phyloP scores from a whole-genome alignment of 2,329 filamentous ascomycete species.

The Cytospora mali region DNA sequence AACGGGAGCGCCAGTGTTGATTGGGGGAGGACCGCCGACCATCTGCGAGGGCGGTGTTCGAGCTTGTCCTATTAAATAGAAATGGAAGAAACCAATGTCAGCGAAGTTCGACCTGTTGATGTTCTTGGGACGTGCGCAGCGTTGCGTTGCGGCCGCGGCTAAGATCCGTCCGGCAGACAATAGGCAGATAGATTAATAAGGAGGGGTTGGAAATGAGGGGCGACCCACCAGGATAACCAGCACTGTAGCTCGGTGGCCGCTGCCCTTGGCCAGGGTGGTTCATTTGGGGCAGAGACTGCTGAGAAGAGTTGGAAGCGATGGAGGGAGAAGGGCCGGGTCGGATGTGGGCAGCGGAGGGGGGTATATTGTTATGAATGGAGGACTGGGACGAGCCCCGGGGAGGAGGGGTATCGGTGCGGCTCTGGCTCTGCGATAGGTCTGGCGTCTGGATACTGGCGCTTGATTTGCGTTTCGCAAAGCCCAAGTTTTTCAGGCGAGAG shows the following conservation, averaged over 20 bases:
- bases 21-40: constrained; percentile 66
- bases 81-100: not conserved
- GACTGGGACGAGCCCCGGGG: constrained; percentile 35
- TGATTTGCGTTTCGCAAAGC: constrained; percentile 80
- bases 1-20: constrained; percentile 64
- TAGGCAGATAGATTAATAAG: constrained; percentile 42
- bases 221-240: constrained; percentile 39
- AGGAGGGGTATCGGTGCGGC: constrained; percentile 42
- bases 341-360: constrained; percentile 36
- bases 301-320: constrained; percentile 49
- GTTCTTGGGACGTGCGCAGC: not conserved
- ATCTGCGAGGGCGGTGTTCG: constrained; percentile 63
- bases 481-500: constrained; percentile 76
- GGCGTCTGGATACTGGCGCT: constrained; percentile 60
- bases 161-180: not conserved
- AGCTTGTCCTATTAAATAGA: constrained; percentile 41
- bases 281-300: constrained; percentile 59
- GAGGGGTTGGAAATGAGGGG: constrained; percentile 10
- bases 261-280: constrained; percentile 63
- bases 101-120: not conserved
- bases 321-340: constrained; percentile 47
- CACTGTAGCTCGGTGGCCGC: constrained; percentile 65
- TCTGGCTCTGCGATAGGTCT: constrained; percentile 48
- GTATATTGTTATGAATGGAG: constrained; percentile 29
- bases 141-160: not conserved